Base-by-base conservation (phyloP, 192 early-diverging fungal species). In the Coemansia sp. region DNA sequence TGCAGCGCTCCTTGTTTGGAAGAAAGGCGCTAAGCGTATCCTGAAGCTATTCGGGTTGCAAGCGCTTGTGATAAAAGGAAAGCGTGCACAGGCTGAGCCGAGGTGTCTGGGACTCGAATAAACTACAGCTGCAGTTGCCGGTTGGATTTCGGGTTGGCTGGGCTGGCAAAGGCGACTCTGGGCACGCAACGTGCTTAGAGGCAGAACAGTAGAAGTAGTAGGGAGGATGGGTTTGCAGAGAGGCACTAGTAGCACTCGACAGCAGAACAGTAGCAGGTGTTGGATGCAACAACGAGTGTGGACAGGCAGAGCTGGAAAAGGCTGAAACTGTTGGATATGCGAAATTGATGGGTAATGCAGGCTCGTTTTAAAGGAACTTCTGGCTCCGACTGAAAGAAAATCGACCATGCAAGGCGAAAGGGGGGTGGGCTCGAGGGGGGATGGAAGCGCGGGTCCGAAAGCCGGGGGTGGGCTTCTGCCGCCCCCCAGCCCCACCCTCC, bases 321-420 rank as follows among this genome's bases (percentile, higher is more conserved):
- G 30, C 47, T 30, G 38, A 75, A 69, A 68, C 72, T 65, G 65
- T 60, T 70, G 63, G 67, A 60, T 54, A 62, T 76, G 44, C 62
- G 41, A 76, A 76, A 76, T 77, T 68, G 69, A 68, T 67, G 69
- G 75, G 75, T 67, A 70, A 77, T 77, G 75, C 75, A 77, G 69
- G 75, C 75, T 59, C 55, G 75, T 71, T 77, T 77, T 71, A 77
- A 77, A 77, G 68, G 68, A 63, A 77, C 68, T 49, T 60, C 19
- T 67, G 65, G 62, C 75, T 71, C 75, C 68, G 75, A 77, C 70
- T 64, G 65, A 77, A 65, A 77, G 56, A 25, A 59, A 59, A 59
- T 23, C 41, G 57, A 38, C 57, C 47, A 21, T 44, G 57, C 25
- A 44, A 44, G 38, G 38, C 38, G 12, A 44, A 16, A 44, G 38